phyloP scores from a whole-genome alignment of 2,329 filamentous ascomycete species.

The Elsinoe arachidis region DNA sequence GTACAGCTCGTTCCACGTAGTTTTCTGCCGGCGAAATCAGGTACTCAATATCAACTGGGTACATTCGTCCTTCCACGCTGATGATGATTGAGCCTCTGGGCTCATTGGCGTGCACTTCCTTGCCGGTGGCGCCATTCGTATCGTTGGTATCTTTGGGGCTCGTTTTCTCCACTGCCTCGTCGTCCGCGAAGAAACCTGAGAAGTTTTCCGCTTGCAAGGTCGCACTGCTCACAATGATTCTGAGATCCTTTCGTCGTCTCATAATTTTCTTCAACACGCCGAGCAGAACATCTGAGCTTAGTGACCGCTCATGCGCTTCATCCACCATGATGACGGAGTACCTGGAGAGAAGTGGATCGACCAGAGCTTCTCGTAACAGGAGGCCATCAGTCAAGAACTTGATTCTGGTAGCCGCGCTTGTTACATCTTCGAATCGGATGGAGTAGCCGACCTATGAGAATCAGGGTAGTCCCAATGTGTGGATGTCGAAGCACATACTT shows the following conservation, averaged over 20 bases:
- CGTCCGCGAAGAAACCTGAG: slow-evolving; percentile 61
- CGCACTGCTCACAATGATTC: slow-evolving; percentile 86
- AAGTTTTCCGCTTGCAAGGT: slow-evolving; percentile 87
- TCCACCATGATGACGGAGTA: slow-evolving; percentile 98
- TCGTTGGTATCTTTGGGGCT: slow-evolving; percentile 16
- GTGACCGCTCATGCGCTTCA: slow-evolving; percentile 87
- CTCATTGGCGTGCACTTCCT: slow-evolving; percentile 27
- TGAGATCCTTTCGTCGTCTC: slow-evolving; percentile 68
- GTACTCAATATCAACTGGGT: slow-evolving; percentile 81
- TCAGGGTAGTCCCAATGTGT: neutral
- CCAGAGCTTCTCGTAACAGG: slow-evolving; percentile 80
- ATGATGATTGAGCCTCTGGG: slow-evolving; percentile 55
- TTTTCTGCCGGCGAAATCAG: slow-evolving; percentile 69
- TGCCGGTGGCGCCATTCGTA: slow-evolving; percentile 23
- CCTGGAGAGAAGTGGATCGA: slow-evolving; percentile 80
- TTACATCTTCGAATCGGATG: slow-evolving; percentile 85
- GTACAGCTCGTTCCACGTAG: slow-evolving; percentile 75
- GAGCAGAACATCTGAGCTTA: slow-evolving; percentile 84
- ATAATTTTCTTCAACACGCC: slow-evolving; percentile 86
- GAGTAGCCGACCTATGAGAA: slow-evolving; percentile 59
- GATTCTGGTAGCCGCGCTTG: slow-evolving; percentile 74
- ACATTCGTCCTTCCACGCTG: slow-evolving; percentile 77
- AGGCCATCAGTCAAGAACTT: slow-evolving; percentile 95
- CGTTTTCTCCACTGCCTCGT: slow-evolving; percentile 26
- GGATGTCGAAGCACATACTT: slow-evolving; percentile 31